Conservation (phyloP, 441 rosid genomes). For the Caryocar brasiliense region DNA sequence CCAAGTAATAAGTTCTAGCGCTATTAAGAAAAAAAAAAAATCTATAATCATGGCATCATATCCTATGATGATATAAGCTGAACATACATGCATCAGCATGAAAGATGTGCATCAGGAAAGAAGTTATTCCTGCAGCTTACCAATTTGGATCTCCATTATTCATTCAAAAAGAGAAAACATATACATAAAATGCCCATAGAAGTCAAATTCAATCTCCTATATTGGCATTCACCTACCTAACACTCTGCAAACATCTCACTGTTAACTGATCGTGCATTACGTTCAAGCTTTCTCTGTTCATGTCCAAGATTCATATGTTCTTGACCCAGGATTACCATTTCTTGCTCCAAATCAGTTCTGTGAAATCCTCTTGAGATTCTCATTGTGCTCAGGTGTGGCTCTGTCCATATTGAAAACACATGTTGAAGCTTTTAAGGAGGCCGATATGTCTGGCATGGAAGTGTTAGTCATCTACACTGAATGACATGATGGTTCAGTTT, state of each 20-base stretch:
- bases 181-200: no score
- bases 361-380: constrained; percentile 23
- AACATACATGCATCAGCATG: no score
- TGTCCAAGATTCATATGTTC: constrained; percentile 54
- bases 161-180: no score
- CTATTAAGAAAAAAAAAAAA: no score
- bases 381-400: constrained; percentile 15
- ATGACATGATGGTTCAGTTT: constrained; percentile 15
- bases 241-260: constrained; percentile 94
- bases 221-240: constrained; percentile 75
- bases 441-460: constrained; percentile 10
- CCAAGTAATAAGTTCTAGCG: background rate
- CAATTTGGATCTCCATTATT: no score
- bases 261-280: constrained; percentile 92
- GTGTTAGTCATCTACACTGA: constrained; percentile 21
- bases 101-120: no score
- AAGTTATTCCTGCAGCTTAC: no score
- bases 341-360: constrained; percentile 64
- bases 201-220: no score
- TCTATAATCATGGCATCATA: no score
- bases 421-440: constrained; percentile 14
- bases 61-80: no score
- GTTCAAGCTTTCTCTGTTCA: constrained; percentile 85
- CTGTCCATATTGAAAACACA: constrained; percentile 22
- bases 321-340: constrained; percentile 46